Evolutionary conservation across 2,329 filamentous ascomycete species (phyloP), one percentile per base, ranked within the genome.

Genomic region (Paraphoma sp.): DNA sequence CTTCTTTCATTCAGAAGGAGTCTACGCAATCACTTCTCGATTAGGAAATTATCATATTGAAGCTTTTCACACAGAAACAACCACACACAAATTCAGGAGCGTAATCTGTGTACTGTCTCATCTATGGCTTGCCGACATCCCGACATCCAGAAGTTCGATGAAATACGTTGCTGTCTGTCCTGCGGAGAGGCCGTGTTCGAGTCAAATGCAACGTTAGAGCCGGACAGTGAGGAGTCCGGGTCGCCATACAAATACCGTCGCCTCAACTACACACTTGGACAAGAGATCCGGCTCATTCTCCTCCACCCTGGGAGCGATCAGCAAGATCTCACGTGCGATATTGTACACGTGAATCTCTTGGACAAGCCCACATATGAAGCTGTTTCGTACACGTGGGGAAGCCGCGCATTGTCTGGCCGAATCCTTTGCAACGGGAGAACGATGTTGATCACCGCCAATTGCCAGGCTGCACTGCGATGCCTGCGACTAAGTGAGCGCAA

Each of bases 311-410:
- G 63, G 33, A 4, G 49, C 18, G 9, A 2, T 7, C 17, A 36
- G 1, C 51, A 60, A 7, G 41, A 51, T 4, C 29, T 68, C 33
- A 2, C 6, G 6, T 64, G 62, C 43, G 53, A 64, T 4, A 55
- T 68, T 12, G 14, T 48, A 1, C 54, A 53, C n/a, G 58, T 58
- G 10, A 61, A 66, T 36, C 51, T 68, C 0, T 31, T 50, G 1
- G 63, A 69, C 17, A 31, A 54, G 1, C 67, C 60, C 9, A 38
- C 28, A 16, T 70, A 63, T 17, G 64, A 66, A 53, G 64, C 67
- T 4, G 18, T 67, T 1, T 70, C 66, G 1, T 69, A 70, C 23
- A 69, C 60, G 1, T 70, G 65, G 64, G 63, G 54, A 1, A 53
- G 64, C n/a, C 41, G 59, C 36, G n/a, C 14, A 4, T 41, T 54